A percentile compares a stretch with the other conserved stretches of the same genome.
phyloP scores from a whole-genome alignment of 805 yeast genomes.

The Nakazawaea ishiwadae region DNA sequence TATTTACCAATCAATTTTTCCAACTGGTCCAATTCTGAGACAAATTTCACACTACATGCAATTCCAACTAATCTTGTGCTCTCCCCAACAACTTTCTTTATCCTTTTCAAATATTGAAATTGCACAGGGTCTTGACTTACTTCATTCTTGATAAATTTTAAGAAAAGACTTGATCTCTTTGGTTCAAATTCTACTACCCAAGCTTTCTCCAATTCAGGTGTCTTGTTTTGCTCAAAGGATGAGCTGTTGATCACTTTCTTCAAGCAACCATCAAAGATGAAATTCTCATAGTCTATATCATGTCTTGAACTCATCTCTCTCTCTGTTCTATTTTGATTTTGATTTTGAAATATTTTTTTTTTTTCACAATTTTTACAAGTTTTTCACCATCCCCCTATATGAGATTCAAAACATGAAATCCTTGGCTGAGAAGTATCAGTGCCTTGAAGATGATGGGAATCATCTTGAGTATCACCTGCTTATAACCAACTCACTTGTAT shows the following conservation, averaged over 20 bases:
- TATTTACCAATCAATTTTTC: too few species aligned
- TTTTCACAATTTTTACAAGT: conserved; percentile 1
- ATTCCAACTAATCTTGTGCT: too few species aligned
- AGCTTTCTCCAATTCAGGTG: conserved; percentile 28
- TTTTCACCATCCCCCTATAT: neutral
- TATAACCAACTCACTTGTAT: neutral
- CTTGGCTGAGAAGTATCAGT: conserved; percentile 1
- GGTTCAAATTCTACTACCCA: conserved; percentile 43
- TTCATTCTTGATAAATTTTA: conserved; percentile 20
- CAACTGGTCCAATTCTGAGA: too few species aligned
- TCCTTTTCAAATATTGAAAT: conserved; percentile 48
- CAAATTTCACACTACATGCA: conserved; percentile 10
- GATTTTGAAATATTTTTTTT: conserved; percentile 4
- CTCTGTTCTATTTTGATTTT: conserved; percentile 1
- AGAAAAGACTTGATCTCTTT: conserved; percentile 22
- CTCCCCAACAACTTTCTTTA: conserved; percentile 41
- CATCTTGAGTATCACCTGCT: neutral
- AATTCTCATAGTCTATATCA: conserved; percentile 37
- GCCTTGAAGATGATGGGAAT: neutral
- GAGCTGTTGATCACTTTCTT: conserved; percentile 30
- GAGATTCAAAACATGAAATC: conserved; percentile 1
- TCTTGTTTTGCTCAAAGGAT: conserved; percentile 19
- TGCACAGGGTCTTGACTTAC: conserved; percentile 22
- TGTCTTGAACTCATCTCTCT: conserved; percentile 15
- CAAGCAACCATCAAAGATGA: conserved; percentile 32